A percentile compares a stretch with the other conserved stretches of the same genome.
These are phyloP conservation scores for Vitis riparia DNA, from an alignment of 164 flowering plant genomes.

Conservation along the genomic window DNA sequence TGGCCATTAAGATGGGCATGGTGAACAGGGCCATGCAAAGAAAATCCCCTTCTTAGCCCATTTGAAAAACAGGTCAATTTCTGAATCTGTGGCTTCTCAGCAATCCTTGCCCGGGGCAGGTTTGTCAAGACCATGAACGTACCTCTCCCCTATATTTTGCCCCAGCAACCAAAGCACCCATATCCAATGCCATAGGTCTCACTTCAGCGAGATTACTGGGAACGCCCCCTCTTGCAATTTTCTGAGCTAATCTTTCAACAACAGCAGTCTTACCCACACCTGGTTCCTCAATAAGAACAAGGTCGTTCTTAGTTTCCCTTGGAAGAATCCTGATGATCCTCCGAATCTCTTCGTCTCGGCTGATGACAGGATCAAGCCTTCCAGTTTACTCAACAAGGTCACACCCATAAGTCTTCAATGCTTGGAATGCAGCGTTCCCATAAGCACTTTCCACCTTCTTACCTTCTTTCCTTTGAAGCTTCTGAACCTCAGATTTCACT, in stretches of 20 bases:
- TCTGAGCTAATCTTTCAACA: conserved; percentile 85
- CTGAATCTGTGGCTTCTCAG: too few species aligned
- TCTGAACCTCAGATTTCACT: conserved; percentile 78
- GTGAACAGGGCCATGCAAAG: too few species aligned
- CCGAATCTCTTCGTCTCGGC: conserved; percentile 83
- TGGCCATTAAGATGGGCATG: too few species aligned
- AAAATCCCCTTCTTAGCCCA: too few species aligned
- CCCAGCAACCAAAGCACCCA: conserved; percentile 84
- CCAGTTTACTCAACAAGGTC: conserved; percentile 86
- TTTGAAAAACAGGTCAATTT: too few species aligned
- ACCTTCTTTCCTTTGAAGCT: conserved; percentile 79
- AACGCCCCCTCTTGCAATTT: conserved; percentile 78
- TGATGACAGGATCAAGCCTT: conserved; percentile 85
- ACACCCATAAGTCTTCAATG: conserved; percentile 79
- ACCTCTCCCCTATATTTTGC: conserved; percentile 75
- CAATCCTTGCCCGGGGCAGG: too few species aligned
- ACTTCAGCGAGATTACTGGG: conserved; percentile 79
- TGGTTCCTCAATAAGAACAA: conserved; percentile 84
- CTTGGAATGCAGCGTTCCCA: conserved; percentile 79
- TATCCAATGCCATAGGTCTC: conserved; percentile 75
- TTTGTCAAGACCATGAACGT: too few species aligned
- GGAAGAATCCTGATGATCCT: conserved; percentile 73
- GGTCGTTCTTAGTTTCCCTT: conserved; percentile 80
- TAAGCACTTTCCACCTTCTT: conserved; percentile 83
- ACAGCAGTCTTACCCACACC: conserved; percentile 94